Evolutionary conservation across 495 filamentous ascomycete genomes (phyloP).

Genomic region (Apodospora peruviana): DNA sequence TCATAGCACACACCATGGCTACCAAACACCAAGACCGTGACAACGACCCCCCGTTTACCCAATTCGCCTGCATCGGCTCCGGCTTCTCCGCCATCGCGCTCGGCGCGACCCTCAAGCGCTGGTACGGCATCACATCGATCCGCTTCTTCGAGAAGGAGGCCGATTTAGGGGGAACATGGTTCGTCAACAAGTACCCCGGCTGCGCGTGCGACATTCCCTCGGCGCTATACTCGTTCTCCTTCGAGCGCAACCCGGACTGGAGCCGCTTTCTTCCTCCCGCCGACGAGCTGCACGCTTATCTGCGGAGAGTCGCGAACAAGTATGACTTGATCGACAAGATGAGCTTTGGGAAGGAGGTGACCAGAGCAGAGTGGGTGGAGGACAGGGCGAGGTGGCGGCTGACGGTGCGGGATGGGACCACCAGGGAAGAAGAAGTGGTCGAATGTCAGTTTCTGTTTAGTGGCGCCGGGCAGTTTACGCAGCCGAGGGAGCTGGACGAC

Average conservation of each 20-base stretch:
- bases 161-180: conserved; percentile 62
- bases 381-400: not conserved
- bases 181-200: conserved; percentile 58
- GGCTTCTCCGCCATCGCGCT: conserved; percentile 61
- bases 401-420: not conserved
- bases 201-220: conserved; percentile 34
- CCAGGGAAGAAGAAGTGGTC: not conserved
- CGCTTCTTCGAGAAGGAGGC: conserved; percentile 57
- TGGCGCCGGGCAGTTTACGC: not conserved
- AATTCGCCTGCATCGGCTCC: conserved; percentile 47
- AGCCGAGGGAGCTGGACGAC: not conserved
- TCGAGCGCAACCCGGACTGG: conserved; percentile 52
- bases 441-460: not conserved
- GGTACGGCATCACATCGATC: conserved; percentile 55
- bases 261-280: conserved; percentile 47
- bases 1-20: no score
- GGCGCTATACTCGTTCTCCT: conserved; percentile 54
- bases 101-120: conserved; percentile 53
- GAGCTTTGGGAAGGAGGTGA: not conserved
- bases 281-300: conserved; percentile 39
- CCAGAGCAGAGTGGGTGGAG: not conserved
- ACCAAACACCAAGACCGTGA: no score
- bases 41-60: no score
- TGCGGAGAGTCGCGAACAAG: not conserved
- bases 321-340: not conserved